Evolutionary conservation across 2,329 filamentous ascomycete species (phyloP).

Genomic region (Alternaria arborescens): DNA sequence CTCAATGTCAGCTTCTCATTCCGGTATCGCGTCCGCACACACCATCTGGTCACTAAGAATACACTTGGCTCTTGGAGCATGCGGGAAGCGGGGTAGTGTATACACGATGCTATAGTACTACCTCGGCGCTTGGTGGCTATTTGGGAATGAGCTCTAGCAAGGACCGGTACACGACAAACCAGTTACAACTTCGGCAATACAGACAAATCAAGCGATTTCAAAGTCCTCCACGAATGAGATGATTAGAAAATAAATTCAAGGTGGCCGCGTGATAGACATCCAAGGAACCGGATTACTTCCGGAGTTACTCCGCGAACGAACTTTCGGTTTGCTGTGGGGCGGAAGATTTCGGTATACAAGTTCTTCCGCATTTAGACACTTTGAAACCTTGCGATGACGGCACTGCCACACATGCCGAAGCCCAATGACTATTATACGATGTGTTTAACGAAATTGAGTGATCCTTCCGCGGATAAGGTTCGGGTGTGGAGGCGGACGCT

Average conservation of each 20-base stretch:
- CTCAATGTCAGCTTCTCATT: background rate
- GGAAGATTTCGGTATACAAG: slow-evolving; percentile 2
- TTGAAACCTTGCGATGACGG: background rate
- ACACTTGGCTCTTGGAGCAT: slow-evolving; percentile 4
- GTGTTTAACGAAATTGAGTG: slow-evolving; percentile 1
- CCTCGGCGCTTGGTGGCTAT: background rate
- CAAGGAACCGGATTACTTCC: background rate
- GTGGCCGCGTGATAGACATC: background rate
- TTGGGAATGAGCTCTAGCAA: background rate
- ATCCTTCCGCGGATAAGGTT: slow-evolving; percentile 3
- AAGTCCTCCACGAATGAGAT: background rate
- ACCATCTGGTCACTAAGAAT: background rate
- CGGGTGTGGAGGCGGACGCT: slow-evolving; percentile 4
- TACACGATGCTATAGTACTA: background rate
- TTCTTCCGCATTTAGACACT: slow-evolving; percentile 13
- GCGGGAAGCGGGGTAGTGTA: slow-evolving; percentile 5
- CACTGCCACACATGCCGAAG: background rate
- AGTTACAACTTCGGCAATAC: background rate
- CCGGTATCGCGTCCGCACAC: slow-evolving; percentile 4
- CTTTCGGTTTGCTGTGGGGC: background rate
- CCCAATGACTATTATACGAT: background rate
- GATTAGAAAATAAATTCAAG: background rate
- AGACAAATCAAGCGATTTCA: background rate
- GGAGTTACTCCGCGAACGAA: background rate
- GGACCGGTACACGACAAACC: background rate